Evolutionary conservation across 352 stramenopile genomes (phyloP), one percentile per base, ranked within the genome.

Genomic region (Pythium aquatile): DNA sequence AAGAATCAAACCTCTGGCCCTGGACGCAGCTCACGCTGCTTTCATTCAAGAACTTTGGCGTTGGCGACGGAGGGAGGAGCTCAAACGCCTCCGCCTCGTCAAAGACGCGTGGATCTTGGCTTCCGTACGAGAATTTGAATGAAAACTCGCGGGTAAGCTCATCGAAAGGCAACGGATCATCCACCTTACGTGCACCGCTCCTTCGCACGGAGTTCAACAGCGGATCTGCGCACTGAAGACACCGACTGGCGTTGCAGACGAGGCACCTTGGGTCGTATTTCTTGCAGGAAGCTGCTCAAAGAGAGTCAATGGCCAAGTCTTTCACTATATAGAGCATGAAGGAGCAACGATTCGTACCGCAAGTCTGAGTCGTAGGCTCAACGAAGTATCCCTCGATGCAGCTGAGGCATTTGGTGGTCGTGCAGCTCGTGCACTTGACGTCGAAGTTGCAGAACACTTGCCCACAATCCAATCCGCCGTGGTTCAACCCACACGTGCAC

Each of bases 71-170:
- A 4, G 28, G 66, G 5, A 76, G 47, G 73, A 87, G 46, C 61
- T 79, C 73, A 84, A 81, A 98, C 4, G 78, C 54, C 62, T 98
- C 96, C 13, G 90, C 91, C 61, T 98, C 93, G 70, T 97, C 94
- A 77, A 98, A 98, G 39, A 90, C 80, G 35, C 88, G 77, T 10
- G 83, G 77, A 49, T 94, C 77, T 61, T 97, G 86, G 35, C 87
- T 97, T 13, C 91, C 93, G 72, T 98, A 99, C 33, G 91, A 87
- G 44, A 98, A 89, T 13, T 69, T 80, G 56, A 93, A 86, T 30
- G 88, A 96, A 42, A 98, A 90, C 59, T 98, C 92, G 33, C 96
- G 87, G 11, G 55, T 68, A 11, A 86, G 54, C 59, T 99, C 96
- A 65, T 99, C 96, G 14, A 81, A 71, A 1, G 95, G 96, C 33